Base-by-base conservation (phyloP, 495 filamentous ascomycete species). In the Amniculicola lignicola region DNA sequence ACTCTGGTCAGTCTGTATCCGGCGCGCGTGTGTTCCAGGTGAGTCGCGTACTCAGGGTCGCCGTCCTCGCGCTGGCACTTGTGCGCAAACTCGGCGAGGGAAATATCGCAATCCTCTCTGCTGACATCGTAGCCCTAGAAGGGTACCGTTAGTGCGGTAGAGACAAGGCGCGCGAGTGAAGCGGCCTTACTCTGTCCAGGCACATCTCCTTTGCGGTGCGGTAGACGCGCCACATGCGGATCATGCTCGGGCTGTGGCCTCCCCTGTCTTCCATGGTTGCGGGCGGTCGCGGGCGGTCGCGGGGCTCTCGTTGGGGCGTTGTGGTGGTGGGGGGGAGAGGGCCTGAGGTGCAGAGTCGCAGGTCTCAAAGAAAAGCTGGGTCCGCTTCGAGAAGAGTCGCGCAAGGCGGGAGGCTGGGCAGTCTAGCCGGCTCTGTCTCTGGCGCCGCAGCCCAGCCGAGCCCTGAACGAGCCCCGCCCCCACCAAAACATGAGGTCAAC, bases 71-170 rank as follows among this genome's bases (percentile, higher is more conserved):
- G 80, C 31, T 77, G 74, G 70, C 82, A 96, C 59, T 84, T 77
- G 7, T 54, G 43, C 48, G 75, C 77, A 75, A 98, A 98, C 10
- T 85, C 79, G 6, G 83, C 78, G 14, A 96, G 83, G 1, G 86
- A 78, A 60, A 96, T 86, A 64, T 80, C 79, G 51, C 95, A 79
- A 79, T 98, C 93, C 22, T 90, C 85, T 42, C 96, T 89, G 22
- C 88, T 76, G 16, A 98, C 77, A 67, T 94, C 86, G 74, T 98
- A 98, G 58, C 92, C 92, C 90, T 96, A 61, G 15, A 7, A n/a
- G 3, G n/a, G 9, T 11, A 7, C 18, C 44, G 45, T 45, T 36
- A 53, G 48, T 11, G 29, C 29, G 42, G 38, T 6, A 12, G 22
- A 28, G 3, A 12, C 9, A 56, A 51, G 31, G 41, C 35, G 27